These are phyloP conservation scores for Clonostachys sp. DNA, from an alignment of 2,329 filamentous ascomycete species.

Conservation along the genomic window DNA sequence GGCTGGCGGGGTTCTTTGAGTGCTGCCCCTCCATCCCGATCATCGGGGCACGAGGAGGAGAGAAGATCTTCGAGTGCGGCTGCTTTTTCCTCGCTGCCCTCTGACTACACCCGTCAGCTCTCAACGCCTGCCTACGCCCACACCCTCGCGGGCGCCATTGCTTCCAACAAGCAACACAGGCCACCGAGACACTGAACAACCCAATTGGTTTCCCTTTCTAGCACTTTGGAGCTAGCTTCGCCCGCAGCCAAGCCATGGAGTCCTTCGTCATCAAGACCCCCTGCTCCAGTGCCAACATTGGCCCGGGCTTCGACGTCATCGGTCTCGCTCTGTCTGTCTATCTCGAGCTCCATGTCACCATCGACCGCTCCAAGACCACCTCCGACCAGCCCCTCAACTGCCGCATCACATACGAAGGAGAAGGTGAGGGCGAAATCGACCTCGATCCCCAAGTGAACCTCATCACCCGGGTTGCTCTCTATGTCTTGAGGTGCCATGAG, in stretches of 20 bases:
- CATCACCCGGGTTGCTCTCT: slow-evolving; percentile 89
- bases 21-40: too few relatives aligned
- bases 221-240: too few relatives aligned
- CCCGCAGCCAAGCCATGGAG: slow-evolving; percentile 32
- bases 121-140: too few relatives aligned
- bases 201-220: too few relatives aligned
- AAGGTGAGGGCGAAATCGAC: slow-evolving; percentile 69
- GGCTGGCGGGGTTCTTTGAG: too few relatives aligned
- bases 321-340: slow-evolving; percentile 91
- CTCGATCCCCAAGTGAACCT: slow-evolving; percentile 85
- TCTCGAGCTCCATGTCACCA: slow-evolving; percentile 80
- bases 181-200: too few relatives aligned
- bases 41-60: too few relatives aligned
- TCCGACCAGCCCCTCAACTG: slow-evolving; percentile 73
- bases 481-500: slow-evolving; percentile 89
- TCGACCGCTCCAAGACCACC: slow-evolving; percentile 52
- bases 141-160: too few relatives aligned
- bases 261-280: slow-evolving; percentile 75
- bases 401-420: slow-evolving; percentile 83
- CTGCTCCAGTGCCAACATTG: slow-evolving; percentile 96
- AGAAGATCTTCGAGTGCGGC: too few relatives aligned
- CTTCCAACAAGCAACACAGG: too few relatives aligned
- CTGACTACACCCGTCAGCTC: too few relatives aligned
- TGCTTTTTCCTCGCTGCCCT: too few relatives aligned
- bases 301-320: slow-evolving; percentile 96